Evolutionary conservation across 257 asterid genomes (phyloP).

Genomic region (Verbascum thapsus): DNA sequence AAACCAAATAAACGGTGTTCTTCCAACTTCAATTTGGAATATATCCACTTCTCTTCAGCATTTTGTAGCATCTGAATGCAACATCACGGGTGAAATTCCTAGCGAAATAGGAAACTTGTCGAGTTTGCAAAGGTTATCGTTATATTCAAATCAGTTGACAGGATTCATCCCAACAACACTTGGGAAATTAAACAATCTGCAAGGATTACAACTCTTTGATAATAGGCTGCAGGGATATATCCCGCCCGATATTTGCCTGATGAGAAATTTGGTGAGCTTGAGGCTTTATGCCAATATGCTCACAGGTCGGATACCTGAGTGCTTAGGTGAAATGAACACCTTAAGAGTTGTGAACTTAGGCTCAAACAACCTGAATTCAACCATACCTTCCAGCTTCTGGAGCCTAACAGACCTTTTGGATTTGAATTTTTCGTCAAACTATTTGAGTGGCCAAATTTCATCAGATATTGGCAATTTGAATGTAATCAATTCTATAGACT

Average conservation of each 20-base stretch:
- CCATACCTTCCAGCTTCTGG: slow-evolving; percentile 34
- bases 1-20: slow-evolving; percentile 17
- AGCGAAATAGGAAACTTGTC: slow-evolving; percentile 23
- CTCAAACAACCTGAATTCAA: slow-evolving; percentile 33
- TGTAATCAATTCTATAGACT: slow-evolving; percentile 28
- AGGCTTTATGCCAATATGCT: slow-evolving; percentile 36
- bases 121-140: neutral
- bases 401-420: slow-evolving; percentile 31
- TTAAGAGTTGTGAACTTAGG: slow-evolving; percentile 33
- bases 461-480: slow-evolving; percentile 28
- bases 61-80: neutral
- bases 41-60: slow-evolving; percentile 1
- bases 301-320: slow-evolving; percentile 40
- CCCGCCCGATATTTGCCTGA: slow-evolving; percentile 36
- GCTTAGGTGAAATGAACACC: slow-evolving; percentile 38
- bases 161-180: slow-evolving; percentile 22
- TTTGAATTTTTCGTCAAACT: slow-evolving; percentile 33
- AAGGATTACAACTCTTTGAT: slow-evolving; percentile 30
- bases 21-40: slow-evolving; percentile 24
- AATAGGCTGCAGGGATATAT: slow-evolving; percentile 39
- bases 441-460: slow-evolving; percentile 33
- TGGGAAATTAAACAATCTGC: neutral
- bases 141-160: slow-evolving; percentile 8
- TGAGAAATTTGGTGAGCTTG: slow-evolving; percentile 34
- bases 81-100: slow-evolving; percentile 16